Percentiles rank a stretch among this genome's conserved stretches.
These are phyloP conservation scores for Monsonia emarginata DNA, from an alignment of 441 rosid species.

Conservation along the genomic window DNA sequence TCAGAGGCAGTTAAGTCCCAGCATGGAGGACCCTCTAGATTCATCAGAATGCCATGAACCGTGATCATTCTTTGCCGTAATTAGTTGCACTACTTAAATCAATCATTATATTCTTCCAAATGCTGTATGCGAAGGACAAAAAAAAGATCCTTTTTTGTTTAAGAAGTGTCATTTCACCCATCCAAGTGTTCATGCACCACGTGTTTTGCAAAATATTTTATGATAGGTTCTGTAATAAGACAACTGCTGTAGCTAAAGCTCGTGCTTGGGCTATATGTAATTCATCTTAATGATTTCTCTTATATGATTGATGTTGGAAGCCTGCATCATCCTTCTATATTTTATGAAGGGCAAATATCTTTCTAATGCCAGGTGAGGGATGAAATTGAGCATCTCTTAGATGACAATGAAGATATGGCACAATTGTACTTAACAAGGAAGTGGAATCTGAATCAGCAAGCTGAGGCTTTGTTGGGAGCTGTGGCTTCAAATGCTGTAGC, in stretches of 20 bases:
- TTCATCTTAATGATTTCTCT: not conserved
- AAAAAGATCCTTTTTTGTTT: not conserved
- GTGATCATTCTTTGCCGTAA: not conserved
- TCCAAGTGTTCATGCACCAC: not conserved
- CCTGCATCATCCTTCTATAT: not conserved
- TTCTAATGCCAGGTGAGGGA: conserved; percentile 64
- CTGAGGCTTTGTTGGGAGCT: conserved; percentile 43
- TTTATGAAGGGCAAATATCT: not conserved
- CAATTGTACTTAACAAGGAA: conserved; percentile 75
- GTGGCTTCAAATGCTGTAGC: conserved; percentile 34
- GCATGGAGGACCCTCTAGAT: not conserved
- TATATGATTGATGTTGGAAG: not conserved
- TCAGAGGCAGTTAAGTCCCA: not conserved
- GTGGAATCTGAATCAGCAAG: conserved; percentile 71
- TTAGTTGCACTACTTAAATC: not conserved
- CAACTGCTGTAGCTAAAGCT: too few species aligned
- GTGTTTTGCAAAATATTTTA: not conserved
- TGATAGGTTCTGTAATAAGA: not conserved
- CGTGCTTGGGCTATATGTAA: too few species aligned
- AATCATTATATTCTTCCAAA: not conserved
- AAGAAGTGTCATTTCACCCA: not conserved
- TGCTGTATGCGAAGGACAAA: not conserved
- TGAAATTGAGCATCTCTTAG: conserved; percentile 76
- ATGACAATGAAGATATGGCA: conserved; percentile 87
- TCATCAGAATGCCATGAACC: not conserved